Base-by-base conservation (phyloP, 352 stramenopile genomes). In the Phytophthora sp. region DNA sequence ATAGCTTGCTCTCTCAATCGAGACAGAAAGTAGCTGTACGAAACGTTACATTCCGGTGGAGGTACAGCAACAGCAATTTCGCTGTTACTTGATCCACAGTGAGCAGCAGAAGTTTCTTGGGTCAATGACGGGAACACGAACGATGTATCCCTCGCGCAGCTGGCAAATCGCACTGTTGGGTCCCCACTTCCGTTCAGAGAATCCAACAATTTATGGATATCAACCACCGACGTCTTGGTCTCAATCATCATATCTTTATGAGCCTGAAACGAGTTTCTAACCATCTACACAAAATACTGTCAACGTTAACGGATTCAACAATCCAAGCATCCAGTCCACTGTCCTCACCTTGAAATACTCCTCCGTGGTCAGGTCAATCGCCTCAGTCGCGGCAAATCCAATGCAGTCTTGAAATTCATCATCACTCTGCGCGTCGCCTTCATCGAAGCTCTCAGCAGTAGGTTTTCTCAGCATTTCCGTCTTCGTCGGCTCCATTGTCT, bases 1-100 rank as follows among this genome's bases (percentile, higher is more conserved):
- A 45, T 10, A 13, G 77, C 26, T 26, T 79, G 60, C 12, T 60
- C 39, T 4, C 31, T 37, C 24, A 82, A 23, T 1, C 57, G 58
- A 12, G 42, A 26, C 24, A 57, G 17, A 24, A 79, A 62, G n/a
- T 54, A 53, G 5, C 42, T 37, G 13, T 43, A 54, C 27, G 62
- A 34, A 26, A 71, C 8, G 12, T 59, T 61, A n/a, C 7, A 32
- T 5, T 66, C 66, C 4, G 28, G n/a, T 11, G 31, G 32, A 0
- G 21, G n/a, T 2, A 53, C 43, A 24, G 26, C 32, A 28, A 9
- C 15, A 48, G 23, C 20, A 34, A 20, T 10, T 24, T 41, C 39
- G 15, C 34, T 12, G 15, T 5, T 7, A 10, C 35, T 30, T 57
- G 9, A 18, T 15, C 30, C 24, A 28, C 45, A 34, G 28, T 52